Evolutionary conservation across 129 eudicot genomes (phyloP).

Genomic region (Arctium lappa): DNA sequence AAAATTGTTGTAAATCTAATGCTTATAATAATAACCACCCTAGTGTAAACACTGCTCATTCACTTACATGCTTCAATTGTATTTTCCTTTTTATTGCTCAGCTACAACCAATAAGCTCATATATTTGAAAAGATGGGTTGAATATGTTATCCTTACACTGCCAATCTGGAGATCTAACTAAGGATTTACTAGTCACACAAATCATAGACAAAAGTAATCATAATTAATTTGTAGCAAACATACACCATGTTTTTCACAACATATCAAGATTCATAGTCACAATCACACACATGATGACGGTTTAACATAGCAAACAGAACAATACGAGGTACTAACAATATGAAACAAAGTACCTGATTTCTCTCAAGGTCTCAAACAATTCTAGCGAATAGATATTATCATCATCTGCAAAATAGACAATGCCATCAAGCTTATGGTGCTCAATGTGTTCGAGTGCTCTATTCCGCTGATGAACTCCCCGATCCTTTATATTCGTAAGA

Average conservation of each 20-base stretch:
- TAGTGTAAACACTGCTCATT: neutral
- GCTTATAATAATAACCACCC: neutral
- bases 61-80: neutral
- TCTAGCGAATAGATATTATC: constrained; percentile 88
- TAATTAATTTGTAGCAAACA: neutral
- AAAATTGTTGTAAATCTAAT: neutral
- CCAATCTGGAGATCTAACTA: constrained; percentile 1
- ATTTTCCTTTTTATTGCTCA: neutral
- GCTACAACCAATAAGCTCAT: neutral
- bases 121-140: neutral
- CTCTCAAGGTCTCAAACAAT: constrained; percentile 62
- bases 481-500: constrained; percentile 67
- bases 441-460: constrained; percentile 85
- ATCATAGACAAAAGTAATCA: neutral
- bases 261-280: constrained; percentile 5
- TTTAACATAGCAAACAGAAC: neutral
- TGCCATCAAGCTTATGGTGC: constrained; percentile 83
- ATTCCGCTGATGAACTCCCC: constrained; percentile 95
- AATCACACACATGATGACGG: neutral
- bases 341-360: constrained; percentile 52
- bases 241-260: neutral
- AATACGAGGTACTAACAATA: neutral
- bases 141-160: neutral
- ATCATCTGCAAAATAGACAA: constrained; percentile 95
- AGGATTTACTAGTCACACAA: neutral